Evolutionary conservation across 306 rosid species (phyloP), one percentile per base, ranked within the genome.

Genomic region (Cucumis cinereus): DNA sequence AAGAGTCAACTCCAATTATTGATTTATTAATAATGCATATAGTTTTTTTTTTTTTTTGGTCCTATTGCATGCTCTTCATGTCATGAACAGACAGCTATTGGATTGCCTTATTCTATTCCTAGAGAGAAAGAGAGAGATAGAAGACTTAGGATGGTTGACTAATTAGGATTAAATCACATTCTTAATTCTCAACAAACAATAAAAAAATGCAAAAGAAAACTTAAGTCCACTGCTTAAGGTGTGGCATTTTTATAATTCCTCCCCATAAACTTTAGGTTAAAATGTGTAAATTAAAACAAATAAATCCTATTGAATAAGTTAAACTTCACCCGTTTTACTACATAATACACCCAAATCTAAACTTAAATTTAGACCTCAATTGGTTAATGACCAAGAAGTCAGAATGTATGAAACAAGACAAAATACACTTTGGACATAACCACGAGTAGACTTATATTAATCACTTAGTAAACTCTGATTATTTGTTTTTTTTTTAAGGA

Each of bases 21-120:
- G 14, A 26, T 41, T 23, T 23, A 50, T 16, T 1, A 15, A 22
- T 68, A 22, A 45, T 24, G 14, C 19, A 14, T 70, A 24, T 6
- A 12, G 20, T 45, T 20, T 4, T 64, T 6, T 2, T 7, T 33
- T 61, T 61, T 1, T 24, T 7, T 16, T 24, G 16, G 10, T 66
- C 41, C 43, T 68, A 16, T 69, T 40, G 73, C 54, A 67, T 69
- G 74, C 35, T 45, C 54, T 68, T 68, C 58, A 70, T 71, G 24
- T 71, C 57, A 71, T 71, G 76, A 71, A 47, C 55, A 71, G 59
- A 71, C 76, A 71, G 76, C 76, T 71, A 71, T 49, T 26, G 26
- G 17, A 49, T 71, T 7, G 13, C 60, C 17, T 72, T 72, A 28
- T 72, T 72, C 57, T 70, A 70, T 45, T 70, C 15, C 22, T 67